Evolutionary conservation across 768 basidiomycete species (phyloP), one percentile per base, ranked within the genome.

Genomic region (Rhizopogon vulgaris): DNA sequence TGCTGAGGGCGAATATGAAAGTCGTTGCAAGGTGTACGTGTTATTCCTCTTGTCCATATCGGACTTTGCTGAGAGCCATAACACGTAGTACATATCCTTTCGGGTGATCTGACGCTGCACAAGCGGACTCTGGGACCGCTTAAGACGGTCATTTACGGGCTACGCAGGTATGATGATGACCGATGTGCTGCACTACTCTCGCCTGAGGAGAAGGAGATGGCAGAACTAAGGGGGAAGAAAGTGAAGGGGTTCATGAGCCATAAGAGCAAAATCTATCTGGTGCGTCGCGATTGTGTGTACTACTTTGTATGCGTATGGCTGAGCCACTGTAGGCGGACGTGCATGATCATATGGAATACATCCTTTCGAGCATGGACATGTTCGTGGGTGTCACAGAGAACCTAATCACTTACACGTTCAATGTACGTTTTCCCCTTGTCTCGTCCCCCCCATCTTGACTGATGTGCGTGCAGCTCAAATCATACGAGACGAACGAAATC

Each of bases 51-150:
- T n/a, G 56, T 14, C 39, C 8, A n/a, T 42, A 54, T 41, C 12
- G 36, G 17, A 18, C 49, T 30, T 51, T 1, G 14, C 15, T 7
- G n/a, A 34, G 47, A 18, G 4, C 10, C 14, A 3, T 9, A 6
- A 37, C n/a, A 14, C 11, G 8, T 55, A 86, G 85, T 90, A 39
- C 87, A 89, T 59, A 85, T 90, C 52, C 73, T 88, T 17, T 83
- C 83, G 39, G 86, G 84, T 14, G 86, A 90, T 58, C 73, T 90
- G 4, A 83, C 82, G 52, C 68, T 87, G 42, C 83, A 85, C 63
- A 87, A 86, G 60, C 78, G 85, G 17, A 86, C 86, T 3, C 73
- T 88, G 12, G 83, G 82, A 36, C 87, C 87, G 0, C 77, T 90
- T 59, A 85, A 79, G 59, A 78, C 80, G 0, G 69, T 89, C 53